Conservation (phyloP, 148 eudicot genomes). For the Cornus kousa region DNA sequence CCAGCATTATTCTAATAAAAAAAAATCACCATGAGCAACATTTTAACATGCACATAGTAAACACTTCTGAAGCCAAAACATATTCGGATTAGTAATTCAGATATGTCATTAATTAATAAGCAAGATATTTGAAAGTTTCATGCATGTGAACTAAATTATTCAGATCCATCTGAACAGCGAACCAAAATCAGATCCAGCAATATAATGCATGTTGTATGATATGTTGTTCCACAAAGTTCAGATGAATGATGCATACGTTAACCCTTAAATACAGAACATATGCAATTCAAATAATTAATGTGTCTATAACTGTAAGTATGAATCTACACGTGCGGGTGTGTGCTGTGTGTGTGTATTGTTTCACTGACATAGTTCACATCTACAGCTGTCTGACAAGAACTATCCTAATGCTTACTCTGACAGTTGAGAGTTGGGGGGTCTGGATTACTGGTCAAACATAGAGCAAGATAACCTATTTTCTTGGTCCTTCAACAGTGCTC, state of each 20-base stretch:
- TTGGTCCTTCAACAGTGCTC: too few species aligned
- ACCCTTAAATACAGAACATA: too few species aligned
- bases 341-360: too few species aligned
- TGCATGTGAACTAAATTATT: neutral
- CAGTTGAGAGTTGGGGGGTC: too few species aligned
- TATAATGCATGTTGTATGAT: neutral
- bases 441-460: too few species aligned
- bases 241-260: neutral
- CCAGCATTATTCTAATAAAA: neutral
- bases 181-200: neutral
- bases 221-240: neutral
- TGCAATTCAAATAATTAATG: too few species aligned
- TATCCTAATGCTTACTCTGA: too few species aligned
- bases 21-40: neutral
- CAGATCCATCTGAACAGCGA: neutral
- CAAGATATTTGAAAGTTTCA: neutral
- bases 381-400: too few species aligned
- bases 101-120: neutral
- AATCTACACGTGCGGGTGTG: too few species aligned
- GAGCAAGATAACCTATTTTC: too few species aligned
- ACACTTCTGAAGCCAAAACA: neutral
- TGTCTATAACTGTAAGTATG: too few species aligned
- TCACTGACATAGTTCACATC: too few species aligned
- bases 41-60: neutral
- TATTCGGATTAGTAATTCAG: neutral